phyloP scores from a whole-genome alignment of 2,329 filamentous ascomycete species.

The Aspergillus fumigatiaffinis region DNA sequence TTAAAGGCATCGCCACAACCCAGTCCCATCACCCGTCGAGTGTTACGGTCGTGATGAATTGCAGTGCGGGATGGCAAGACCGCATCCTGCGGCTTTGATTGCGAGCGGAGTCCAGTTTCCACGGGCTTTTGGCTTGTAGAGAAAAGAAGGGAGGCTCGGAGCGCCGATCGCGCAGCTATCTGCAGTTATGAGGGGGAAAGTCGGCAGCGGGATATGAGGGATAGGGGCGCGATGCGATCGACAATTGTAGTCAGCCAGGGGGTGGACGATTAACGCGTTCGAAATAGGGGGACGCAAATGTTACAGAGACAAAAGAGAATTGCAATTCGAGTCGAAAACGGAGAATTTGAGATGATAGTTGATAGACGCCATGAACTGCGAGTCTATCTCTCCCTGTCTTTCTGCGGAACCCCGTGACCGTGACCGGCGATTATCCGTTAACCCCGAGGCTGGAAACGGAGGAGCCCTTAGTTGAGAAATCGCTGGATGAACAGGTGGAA shows the following conservation, averaged over 20 bases:
- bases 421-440: not conserved
- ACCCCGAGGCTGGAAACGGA: not conserved
- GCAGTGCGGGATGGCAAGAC: conserved; percentile 9
- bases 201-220: not conserved
- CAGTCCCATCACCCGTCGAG: conserved; percentile 10
- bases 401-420: not conserved
- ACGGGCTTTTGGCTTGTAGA: not conserved
- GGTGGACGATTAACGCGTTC: not conserved
- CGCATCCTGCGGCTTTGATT: conserved; percentile 18
- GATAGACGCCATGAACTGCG: too few species aligned
- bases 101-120: not conserved
- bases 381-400: too few species aligned
- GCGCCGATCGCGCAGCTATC: not conserved
- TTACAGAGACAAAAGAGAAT: not conserved
- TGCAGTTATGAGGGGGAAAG: not conserved
- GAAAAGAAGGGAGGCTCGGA: not conserved
- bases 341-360: too few species aligned
- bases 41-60: conserved; percentile 4
- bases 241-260: not conserved
- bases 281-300: too few species aligned
- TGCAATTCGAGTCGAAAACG: too few species aligned
- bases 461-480: not conserved
- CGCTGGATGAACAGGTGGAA: too few species aligned
- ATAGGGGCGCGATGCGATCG: not conserved
- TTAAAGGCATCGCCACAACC: conserved; percentile 20